phyloP scores from a whole-genome alignment of 2,329 filamentous ascomycete species.

The Juglanconis sp. region DNA sequence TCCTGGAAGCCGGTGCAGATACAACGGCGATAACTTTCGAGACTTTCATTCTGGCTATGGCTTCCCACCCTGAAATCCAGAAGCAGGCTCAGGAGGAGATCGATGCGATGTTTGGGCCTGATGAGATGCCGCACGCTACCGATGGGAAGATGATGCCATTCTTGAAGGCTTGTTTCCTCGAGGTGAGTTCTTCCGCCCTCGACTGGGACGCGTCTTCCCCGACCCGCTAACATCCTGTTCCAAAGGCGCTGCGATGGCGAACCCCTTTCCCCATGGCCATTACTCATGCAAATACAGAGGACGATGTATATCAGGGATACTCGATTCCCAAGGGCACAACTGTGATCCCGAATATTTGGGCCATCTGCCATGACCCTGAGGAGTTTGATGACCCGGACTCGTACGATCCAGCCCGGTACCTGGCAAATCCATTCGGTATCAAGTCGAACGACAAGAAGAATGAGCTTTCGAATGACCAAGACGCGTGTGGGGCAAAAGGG shows the following conservation, averaged over 20 bases:
- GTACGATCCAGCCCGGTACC: slow-evolving; percentile 19
- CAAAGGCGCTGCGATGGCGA: slow-evolving; percentile 20
- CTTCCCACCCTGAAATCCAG: slow-evolving; percentile 17
- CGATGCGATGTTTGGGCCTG: slow-evolving; percentile 14
- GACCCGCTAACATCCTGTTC: background rate
- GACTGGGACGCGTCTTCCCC: background rate
- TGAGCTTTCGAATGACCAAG: background rate
- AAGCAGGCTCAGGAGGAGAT: slow-evolving; percentile 19
- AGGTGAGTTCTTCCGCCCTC: slow-evolving; percentile 11
- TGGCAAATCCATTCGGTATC: slow-evolving; percentile 15
- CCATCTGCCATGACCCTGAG: slow-evolving; percentile 18
- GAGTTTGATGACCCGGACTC: slow-evolving; percentile 18
- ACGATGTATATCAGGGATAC: slow-evolving; percentile 19
- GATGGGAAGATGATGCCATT: slow-evolving; percentile 17
- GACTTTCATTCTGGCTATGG: slow-evolving; percentile 18
- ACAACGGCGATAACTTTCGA: slow-evolving; percentile 17
- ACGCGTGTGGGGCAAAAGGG: background rate
- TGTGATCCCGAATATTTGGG: slow-evolving; percentile 18
- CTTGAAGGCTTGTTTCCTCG: slow-evolving; percentile 20
- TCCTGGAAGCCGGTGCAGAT: slow-evolving; percentile 21
- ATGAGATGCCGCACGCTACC: slow-evolving; percentile 8
- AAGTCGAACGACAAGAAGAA: background rate
- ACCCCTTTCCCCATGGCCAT: slow-evolving; percentile 15
- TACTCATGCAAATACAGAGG: slow-evolving; percentile 17
- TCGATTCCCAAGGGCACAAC: slow-evolving; percentile 16